phyloP scores from a whole-genome alignment of 2,329 filamentous ascomycete genomes.

The Ploettnerulaceae sp. region DNA sequence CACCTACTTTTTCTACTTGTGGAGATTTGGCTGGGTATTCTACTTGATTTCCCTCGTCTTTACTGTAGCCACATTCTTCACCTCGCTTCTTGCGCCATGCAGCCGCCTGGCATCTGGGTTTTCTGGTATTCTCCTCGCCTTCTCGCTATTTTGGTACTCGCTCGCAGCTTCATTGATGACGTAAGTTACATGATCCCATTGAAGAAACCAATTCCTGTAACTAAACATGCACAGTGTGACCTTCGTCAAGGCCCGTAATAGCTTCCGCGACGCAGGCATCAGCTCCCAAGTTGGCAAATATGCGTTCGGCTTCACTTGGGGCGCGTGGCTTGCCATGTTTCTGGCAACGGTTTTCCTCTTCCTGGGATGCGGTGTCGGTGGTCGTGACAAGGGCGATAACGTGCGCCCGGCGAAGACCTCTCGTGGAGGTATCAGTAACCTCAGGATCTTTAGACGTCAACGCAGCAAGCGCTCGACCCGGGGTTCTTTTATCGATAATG shows the following conservation, averaged over 20 bases:
- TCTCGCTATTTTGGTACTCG: constrained; percentile 65
- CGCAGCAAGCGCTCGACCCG: constrained; percentile 46
- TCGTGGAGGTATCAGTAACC: constrained; percentile 34
- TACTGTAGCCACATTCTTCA: constrained; percentile 60
- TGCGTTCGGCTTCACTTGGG: constrained; percentile 76
- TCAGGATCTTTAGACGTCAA: constrained; percentile 45
- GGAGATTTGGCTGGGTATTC: constrained; percentile 90
- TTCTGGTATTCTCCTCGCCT: constrained; percentile 50
- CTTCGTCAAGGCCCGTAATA: constrained; percentile 65
- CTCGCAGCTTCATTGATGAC: constrained; percentile 70
- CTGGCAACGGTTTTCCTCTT: constrained; percentile 65
- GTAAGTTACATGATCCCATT: constrained; percentile 44
- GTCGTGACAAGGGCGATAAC: constrained; percentile 34
- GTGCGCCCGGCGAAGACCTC: constrained; percentile 20
- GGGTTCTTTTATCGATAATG: constrained; percentile 45
- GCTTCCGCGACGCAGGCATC: constrained; percentile 53
- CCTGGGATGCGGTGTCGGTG: constrained; percentile 45
- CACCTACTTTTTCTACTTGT: constrained; percentile 70
- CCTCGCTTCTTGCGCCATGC: constrained; percentile 64
- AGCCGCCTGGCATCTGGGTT: constrained; percentile 66
- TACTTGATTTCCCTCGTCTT: constrained; percentile 83
- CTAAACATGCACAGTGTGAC: constrained; percentile 41
- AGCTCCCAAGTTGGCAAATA: constrained; percentile 58
- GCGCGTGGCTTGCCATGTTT: constrained; percentile 60
- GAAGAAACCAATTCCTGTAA: constrained; percentile 14